Percentiles rank a stretch among this genome's conserved stretches.
These are phyloP conservation scores for Clarireedia paspali DNA, from an alignment of 2,329 filamentous ascomycete species.

Conservation along the genomic window DNA sequence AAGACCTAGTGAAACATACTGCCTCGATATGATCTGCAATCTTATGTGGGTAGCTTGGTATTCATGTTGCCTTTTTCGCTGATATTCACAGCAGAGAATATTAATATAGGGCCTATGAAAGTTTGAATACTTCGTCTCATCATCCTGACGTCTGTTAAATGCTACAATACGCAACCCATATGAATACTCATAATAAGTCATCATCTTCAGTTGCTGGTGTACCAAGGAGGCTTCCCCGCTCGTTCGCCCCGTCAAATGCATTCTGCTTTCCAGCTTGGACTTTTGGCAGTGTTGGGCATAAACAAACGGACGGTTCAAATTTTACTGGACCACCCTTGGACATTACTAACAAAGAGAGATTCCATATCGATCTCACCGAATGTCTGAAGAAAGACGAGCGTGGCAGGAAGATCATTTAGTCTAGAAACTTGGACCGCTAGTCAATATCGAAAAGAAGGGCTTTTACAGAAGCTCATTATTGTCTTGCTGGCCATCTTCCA, in stretches of 20 bases:
- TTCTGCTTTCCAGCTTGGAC: conserved; percentile 34
- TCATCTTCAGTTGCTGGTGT: conserved; percentile 8
- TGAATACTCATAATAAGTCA: conserved; percentile 13
- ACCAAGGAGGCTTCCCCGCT: conserved; percentile 16
- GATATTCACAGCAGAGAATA: conserved; percentile 20
- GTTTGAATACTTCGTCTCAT: conserved; percentile 21
- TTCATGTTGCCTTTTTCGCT: conserved; percentile 18
- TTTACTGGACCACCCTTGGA: conserved; percentile 39
- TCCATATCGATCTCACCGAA: conserved; percentile 33
- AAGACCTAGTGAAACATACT: conserved; percentile 23
- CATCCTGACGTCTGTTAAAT: conserved; percentile 13
- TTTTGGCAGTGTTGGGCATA: conserved; percentile 39
- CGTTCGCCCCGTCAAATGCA: conserved; percentile 22
- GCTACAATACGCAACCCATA: conserved; percentile 3
- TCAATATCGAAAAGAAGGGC: conserved; percentile 19
- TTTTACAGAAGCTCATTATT: conserved; percentile 18
- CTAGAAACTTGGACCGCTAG: conserved; percentile 21
- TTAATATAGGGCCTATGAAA: conserved; percentile 21
- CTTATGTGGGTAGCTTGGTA: conserved; percentile 22
- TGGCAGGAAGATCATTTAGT: conserved; percentile 18
- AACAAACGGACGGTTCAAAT: conserved; percentile 38
- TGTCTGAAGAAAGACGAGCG: conserved; percentile 18
- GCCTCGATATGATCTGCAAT: conserved; percentile 25
- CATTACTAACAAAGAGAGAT: conserved; percentile 39
- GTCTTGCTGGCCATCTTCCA: conserved; percentile 1